Evolutionary conservation across 139 green algal genomes (phyloP).

Genomic region (Chlorella sp.): DNA sequence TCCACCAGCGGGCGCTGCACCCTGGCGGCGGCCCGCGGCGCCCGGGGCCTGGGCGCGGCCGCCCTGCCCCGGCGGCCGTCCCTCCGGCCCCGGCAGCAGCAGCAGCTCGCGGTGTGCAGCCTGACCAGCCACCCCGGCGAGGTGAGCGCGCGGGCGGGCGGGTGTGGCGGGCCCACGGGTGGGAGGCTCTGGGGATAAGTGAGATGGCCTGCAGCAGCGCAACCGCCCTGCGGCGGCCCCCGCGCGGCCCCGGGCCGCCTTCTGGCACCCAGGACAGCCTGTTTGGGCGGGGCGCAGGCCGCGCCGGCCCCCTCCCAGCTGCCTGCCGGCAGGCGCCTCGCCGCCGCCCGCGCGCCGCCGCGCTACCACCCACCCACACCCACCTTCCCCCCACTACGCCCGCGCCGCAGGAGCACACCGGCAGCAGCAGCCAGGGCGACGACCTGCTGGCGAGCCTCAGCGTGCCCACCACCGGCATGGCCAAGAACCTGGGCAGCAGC

Average conservation of each 20-base stretch:
- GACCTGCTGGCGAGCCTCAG: conserved; percentile 27
- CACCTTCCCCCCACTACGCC: background rate
- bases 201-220: background rate
- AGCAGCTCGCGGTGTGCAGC: conserved; percentile 3
- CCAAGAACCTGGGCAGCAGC: conserved; percentile 46
- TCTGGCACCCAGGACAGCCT: background rate
- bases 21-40: background rate
- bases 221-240: background rate
- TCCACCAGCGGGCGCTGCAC: background rate
- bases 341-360: background rate
- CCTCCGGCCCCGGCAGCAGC: background rate
- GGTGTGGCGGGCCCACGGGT: too few species aligned
- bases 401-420: conserved; percentile 7
- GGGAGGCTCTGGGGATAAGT: conserved; percentile 12
- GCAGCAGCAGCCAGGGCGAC: background rate
- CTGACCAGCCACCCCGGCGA: conserved; percentile 29
- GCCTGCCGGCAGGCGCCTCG: background rate
- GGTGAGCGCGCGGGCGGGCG: conserved; percentile 3
- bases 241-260: background rate
- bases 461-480: conserved; percentile 63
- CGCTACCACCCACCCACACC: background rate
- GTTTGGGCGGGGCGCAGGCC: background rate
- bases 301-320: background rate
- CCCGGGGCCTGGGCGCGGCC: conserved; percentile 1
- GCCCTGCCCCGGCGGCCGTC: background rate